phyloP scores from a whole-genome alignment of 148 eudicot species.

The Chenopodium berlandieri region DNA sequence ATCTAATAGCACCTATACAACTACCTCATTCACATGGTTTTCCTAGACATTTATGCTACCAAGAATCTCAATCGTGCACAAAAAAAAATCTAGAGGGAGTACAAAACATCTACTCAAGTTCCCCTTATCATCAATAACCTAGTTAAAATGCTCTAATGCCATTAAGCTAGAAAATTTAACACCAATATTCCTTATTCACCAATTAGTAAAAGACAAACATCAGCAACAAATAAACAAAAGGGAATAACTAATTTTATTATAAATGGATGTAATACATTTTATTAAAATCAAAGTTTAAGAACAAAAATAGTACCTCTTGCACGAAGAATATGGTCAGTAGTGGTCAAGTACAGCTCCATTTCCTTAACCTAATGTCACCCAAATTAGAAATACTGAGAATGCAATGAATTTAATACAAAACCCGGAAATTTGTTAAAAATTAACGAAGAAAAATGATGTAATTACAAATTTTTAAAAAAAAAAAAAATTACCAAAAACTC shows the following conservation, averaged over 20 bases:
- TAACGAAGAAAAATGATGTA: background rate
- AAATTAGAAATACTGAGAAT: background rate
- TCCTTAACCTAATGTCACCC: slow-evolving; percentile 63
- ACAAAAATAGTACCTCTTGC: slow-evolving; percentile 67
- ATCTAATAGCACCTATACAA: background rate
- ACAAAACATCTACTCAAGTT: background rate
- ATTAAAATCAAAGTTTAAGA: background rate
- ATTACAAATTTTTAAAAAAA: background rate
- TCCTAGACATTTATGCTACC: background rate
- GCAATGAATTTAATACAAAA: background rate
- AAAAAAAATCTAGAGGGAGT: background rate
- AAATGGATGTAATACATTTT: background rate
- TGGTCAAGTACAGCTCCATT: slow-evolving; percentile 84
- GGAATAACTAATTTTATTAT: background rate
- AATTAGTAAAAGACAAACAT: background rate
- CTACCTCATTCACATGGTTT: background rate
- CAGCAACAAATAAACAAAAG: background rate
- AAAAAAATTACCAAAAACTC: slow-evolving; percentile 49
- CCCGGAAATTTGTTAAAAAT: background rate
- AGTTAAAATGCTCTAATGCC: background rate
- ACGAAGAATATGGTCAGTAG: slow-evolving; percentile 75
- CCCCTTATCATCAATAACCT: background rate
- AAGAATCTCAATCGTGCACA: background rate
- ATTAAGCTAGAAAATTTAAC: background rate
- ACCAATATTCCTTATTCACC: background rate